Evolutionary conservation across 1,284 basidiomycete genomes (phyloP).

Genomic region (Ustilago sp.): DNA sequence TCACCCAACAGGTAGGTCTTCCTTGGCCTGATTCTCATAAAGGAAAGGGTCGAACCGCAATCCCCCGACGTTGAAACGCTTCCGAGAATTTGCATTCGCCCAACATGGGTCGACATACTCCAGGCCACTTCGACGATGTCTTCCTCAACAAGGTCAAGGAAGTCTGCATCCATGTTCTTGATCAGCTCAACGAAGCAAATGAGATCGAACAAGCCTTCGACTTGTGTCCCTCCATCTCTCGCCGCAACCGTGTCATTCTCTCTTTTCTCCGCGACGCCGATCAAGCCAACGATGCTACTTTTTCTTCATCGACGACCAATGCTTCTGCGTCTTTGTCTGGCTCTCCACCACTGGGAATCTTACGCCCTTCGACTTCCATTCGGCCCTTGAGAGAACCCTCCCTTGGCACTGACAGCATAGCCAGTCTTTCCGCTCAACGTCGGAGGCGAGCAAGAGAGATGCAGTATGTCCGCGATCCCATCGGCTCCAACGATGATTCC

Average conservation of each 20-base stretch:
- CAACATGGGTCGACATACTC: slow-evolving; percentile 40
- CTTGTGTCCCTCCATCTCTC: slow-evolving; percentile 43
- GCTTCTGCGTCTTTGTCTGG: slow-evolving; percentile 9
- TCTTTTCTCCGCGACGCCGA: slow-evolving; percentile 47
- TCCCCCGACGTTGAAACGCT: not conserved
- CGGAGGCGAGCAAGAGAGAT: slow-evolving; percentile 33
- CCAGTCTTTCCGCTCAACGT: slow-evolving; percentile 40
- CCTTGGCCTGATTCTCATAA: not conserved
- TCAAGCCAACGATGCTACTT: slow-evolving; percentile 3
- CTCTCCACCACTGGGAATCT: slow-evolving; percentile 8
- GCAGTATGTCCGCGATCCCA: slow-evolving; percentile 43
- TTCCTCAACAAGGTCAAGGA: slow-evolving; percentile 51
- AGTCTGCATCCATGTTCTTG: slow-evolving; percentile 42
- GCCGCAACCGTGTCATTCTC: slow-evolving; percentile 47
- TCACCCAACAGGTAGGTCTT: not conserved
- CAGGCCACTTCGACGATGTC: slow-evolving; percentile 45
- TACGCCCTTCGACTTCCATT: slow-evolving; percentile 5
- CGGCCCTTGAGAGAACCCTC: slow-evolving; percentile 28
- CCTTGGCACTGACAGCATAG: slow-evolving; percentile 38
- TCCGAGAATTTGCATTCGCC: not conserved
- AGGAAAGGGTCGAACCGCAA: no score
- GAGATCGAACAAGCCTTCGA: slow-evolving; percentile 50
- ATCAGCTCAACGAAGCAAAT: slow-evolving; percentile 49
- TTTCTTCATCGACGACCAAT: not conserved
- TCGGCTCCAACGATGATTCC: slow-evolving; percentile 39